Conservation (phyloP, 2,329 filamentous ascomycete genomes). For the Shiraia bambusicola region DNA sequence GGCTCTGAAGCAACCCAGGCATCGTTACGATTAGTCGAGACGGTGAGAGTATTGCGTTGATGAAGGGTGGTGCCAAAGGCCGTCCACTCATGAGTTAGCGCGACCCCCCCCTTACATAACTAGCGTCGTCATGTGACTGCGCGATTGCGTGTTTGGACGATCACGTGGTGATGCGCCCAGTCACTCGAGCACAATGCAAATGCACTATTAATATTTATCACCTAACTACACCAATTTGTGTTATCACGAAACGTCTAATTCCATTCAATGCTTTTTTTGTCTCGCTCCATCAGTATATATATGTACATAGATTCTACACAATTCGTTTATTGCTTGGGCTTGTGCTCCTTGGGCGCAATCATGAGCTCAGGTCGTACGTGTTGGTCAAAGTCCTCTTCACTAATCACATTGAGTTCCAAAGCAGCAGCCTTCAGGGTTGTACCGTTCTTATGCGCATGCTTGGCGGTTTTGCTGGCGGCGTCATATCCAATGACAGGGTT, state of each 20-base stretch:
- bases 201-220: no score
- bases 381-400: slow-evolving; percentile 84
- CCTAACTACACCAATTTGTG: background rate
- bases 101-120: no score
- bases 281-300: background rate
- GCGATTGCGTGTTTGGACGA: slow-evolving; percentile 4
- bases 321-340: slow-evolving; percentile 31
- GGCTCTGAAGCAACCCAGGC: slow-evolving; percentile 26
- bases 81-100: slow-evolving; percentile 5
- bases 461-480: slow-evolving; percentile 37
- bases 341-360: slow-evolving; percentile 76
- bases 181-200: no score
- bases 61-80: slow-evolving; percentile 3
- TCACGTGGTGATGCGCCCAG: no score
- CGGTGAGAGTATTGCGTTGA: no score
- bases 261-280: background rate
- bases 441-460: slow-evolving; percentile 97
- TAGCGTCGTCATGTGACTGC: slow-evolving; percentile 17
- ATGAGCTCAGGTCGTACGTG: slow-evolving; percentile 93
- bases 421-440: slow-evolving; percentile 90
- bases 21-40: slow-evolving; percentile 25
- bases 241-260: background rate
- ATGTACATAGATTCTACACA: background rate
- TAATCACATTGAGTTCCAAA: slow-evolving; percentile 87
- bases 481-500: slow-evolving; percentile 36